A percentile compares a stretch with the other conserved stretches of the same genome.
phyloP scores from a whole-genome alignment of 208 protist genomes.

The Trypanosoma lewisi region DNA sequence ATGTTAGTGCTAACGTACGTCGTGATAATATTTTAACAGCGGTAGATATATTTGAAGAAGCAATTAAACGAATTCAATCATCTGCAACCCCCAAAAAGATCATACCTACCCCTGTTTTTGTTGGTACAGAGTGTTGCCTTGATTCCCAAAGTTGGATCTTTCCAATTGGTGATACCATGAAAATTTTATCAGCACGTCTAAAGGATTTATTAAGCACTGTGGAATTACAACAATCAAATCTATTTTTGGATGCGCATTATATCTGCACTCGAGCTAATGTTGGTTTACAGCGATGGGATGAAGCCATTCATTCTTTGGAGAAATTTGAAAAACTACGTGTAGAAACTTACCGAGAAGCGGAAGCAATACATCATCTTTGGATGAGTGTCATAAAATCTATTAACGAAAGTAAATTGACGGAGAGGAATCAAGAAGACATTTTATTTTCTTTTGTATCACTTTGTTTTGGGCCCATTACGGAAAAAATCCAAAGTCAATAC shows the following conservation, averaged over 20 bases:
- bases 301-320: not conserved
- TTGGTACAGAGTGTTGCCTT: constrained; percentile 46
- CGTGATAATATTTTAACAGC: constrained; percentile 38
- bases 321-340: constrained; percentile 5
- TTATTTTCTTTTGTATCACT: constrained; percentile 21
- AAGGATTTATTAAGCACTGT: constrained; percentile 8
- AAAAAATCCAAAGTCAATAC: constrained; percentile 8
- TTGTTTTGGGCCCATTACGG: constrained; percentile 19
- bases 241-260: constrained; percentile 11
- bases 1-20: constrained; percentile 18
- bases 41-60: constrained; percentile 35
- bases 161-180: not conserved
- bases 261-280: constrained; percentile 11
- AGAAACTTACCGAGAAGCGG: constrained; percentile 7
- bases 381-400: constrained; percentile 2
- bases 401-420: not conserved
- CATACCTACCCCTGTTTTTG: constrained; percentile 25
- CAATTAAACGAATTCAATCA: constrained; percentile 26
- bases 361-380: constrained; percentile 20
- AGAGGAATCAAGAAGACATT: constrained; percentile 8
- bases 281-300: constrained; percentile 5
- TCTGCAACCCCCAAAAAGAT: constrained; percentile 18
- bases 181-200: constrained; percentile 8
- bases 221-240: not conserved
- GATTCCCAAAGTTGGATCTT: constrained; percentile 29